Evolutionary conservation across 1,284 basidiomycete species (phyloP), one percentile per base, ranked within the genome.

Genomic region (Nidula niveotomentosa): DNA sequence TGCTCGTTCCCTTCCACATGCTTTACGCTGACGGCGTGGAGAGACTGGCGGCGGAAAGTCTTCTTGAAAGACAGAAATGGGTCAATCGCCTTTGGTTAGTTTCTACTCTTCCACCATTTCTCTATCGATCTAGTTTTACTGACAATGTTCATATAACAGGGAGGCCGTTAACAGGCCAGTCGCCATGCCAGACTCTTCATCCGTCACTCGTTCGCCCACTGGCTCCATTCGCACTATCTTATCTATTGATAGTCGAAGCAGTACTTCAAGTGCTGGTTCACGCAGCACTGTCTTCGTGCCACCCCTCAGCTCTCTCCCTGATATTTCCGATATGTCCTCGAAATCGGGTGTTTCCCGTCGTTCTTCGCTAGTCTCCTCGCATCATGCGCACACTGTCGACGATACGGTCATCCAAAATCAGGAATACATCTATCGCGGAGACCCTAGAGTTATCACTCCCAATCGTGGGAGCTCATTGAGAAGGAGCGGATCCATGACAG

Each of bases 11-110:
- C 0, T 95, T 96, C 73, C 91, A 94, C 65, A 80, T 96, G 73
- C 66, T 93, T 36, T 96, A 96, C 65, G 81, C 82, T 15, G 94
- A 96, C 68, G 93, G 93, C 2, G 85, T 92, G 1, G 94, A 96
- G 68, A 74, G 93, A 9, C 67, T 96, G 9, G 93, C 86, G 1
- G 87, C 91, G 17, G 93, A 94, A 64, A 93, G 90, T 57, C 81
- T 93, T 4, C 69, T 88, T 54, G 91, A 94, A 64, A 78, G 93
- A 58, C 89, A 93, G 49, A 83, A 88, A 69, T 95, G 94, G 93
- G 90, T 94, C 18, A 90, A 88, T 62, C 83, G 91, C 2, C 83
- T 96, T 51, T 94, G 91, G 93, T 93, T 59, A 54, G 56, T 48
- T 56, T 13, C 5, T 47, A 46, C 54, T 53, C 50, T 18, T 51